A percentile compares a stretch with the other conserved stretches of the same genome.
Evolutionary conservation across 768 basidiomycete genomes (phyloP).

Genomic region (Tylopilus sp.): DNA sequence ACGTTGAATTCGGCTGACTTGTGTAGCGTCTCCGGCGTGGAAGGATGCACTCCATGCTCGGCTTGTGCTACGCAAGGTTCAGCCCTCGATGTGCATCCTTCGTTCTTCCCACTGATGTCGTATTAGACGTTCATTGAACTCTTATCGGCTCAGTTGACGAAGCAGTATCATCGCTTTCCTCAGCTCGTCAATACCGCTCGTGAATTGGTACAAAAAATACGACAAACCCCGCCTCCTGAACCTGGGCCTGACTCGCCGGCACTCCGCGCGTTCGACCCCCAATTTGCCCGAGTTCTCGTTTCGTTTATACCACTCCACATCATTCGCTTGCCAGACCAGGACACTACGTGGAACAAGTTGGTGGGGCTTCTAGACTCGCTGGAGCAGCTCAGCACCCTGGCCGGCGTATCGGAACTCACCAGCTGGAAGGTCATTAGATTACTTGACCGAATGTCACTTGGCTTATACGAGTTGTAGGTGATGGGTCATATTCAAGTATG

Average conservation of each 20-base stretch:
- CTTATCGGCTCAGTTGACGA: slow-evolving; percentile 22
- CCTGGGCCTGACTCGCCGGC: slow-evolving; percentile 46
- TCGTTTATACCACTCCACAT: slow-evolving; percentile 68
- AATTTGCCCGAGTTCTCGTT: slow-evolving; percentile 61
- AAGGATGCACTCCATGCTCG: slow-evolving; percentile 49
- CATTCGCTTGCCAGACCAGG: slow-evolving; percentile 46
- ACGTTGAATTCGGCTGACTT: slow-evolving; percentile 3
- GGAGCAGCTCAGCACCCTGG: slow-evolving; percentile 49
- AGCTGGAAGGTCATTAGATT: slow-evolving; percentile 58
- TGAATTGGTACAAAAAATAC: slow-evolving; percentile 11
- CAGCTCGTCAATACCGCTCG: slow-evolving; percentile 20
- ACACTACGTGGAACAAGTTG: slow-evolving; percentile 51
- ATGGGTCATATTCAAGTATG: slow-evolving; percentile 51
- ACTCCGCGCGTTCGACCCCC: slow-evolving; percentile 58
- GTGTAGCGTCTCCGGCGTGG: slow-evolving; percentile 47
- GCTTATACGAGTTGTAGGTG: slow-evolving; percentile 31
- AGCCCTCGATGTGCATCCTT: not conserved
- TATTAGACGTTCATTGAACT: slow-evolving; percentile 26
- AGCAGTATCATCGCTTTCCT: slow-evolving; percentile 23
- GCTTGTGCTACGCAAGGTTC: slow-evolving; percentile 57
- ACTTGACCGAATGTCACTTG: not conserved
- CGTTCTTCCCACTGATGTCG: slow-evolving; percentile 2
- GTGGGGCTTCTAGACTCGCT: slow-evolving; percentile 51
- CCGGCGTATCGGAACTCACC: slow-evolving; percentile 40
- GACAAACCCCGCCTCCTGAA: slow-evolving; percentile 32